Evolutionary conservation across 441 rosid genomes (phyloP).

Genomic region (Euphorbia celastroides): DNA sequence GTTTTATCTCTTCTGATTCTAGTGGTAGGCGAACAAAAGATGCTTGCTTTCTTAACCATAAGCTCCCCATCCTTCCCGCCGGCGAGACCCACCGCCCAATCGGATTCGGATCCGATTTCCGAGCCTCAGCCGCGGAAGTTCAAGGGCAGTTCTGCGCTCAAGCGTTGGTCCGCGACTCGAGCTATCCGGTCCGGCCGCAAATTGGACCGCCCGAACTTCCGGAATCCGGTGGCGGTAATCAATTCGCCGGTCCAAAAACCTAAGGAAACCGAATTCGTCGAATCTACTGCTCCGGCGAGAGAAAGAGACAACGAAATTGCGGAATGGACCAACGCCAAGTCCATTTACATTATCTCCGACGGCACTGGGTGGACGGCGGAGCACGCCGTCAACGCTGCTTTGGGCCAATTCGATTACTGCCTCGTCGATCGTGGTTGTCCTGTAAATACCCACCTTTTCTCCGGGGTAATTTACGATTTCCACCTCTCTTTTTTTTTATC

Average conservation of each 20-base stretch:
- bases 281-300: not conserved
- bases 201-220: slow-evolving; percentile 43
- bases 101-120: slow-evolving; percentile 27
- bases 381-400: slow-evolving; percentile 74
- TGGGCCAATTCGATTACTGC: slow-evolving; percentile 86
- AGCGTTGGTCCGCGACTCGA: slow-evolving; percentile 88
- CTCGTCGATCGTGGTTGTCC: slow-evolving; percentile 85
- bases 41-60: slow-evolving; percentile 37
- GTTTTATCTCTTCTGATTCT: too few species aligned
- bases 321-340: slow-evolving; percentile 36
- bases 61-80: slow-evolving; percentile 28
- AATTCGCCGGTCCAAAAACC: slow-evolving; percentile 19
- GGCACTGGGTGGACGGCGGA: slow-evolving; percentile 98
- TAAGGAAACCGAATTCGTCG: slow-evolving; percentile 16
- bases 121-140: slow-evolving; percentile 40
- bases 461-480: slow-evolving; percentile 53
- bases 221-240: slow-evolving; percentile 19
- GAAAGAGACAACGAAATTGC: slow-evolving; percentile 25
- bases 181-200: slow-evolving; percentile 56
- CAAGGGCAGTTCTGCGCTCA: slow-evolving; percentile 64
- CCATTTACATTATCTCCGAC: slow-evolving; percentile 79
- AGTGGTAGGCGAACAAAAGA: too few species aligned
- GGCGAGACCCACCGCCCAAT: slow-evolving; percentile 2
- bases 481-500: too few species aligned
- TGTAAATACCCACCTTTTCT: slow-evolving; percentile 81